phyloP scores from a whole-genome alignment of 768 basidiomycete species.

The Amanita inopinata region DNA sequence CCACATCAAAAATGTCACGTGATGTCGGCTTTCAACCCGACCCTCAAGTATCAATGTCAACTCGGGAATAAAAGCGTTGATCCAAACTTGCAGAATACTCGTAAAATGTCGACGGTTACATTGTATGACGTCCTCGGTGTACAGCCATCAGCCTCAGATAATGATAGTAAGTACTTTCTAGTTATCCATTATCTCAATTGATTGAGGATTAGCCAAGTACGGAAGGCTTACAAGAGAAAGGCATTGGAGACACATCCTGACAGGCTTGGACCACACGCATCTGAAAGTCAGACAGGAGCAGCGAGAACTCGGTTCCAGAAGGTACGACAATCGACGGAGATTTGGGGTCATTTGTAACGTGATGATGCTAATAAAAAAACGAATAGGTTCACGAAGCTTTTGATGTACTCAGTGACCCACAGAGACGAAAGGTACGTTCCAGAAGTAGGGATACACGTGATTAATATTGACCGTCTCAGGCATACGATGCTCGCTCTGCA shows the following conservation, averaged over 20 bases:
- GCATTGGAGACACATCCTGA: slow-evolving; percentile 69
- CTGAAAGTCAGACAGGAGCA: slow-evolving; percentile 37
- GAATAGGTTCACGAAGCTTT: slow-evolving; percentile 55
- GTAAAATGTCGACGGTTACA: slow-evolving; percentile 5
- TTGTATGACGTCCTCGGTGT: slow-evolving; percentile 39
- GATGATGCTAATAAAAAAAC: not conserved
- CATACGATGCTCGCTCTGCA: slow-evolving; percentile 34
- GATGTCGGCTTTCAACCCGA: too few species aligned
- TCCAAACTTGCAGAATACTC: not conserved
- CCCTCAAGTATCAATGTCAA: too few species aligned
- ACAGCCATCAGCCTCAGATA: slow-evolving; percentile 31
- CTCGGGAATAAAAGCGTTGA: not conserved
- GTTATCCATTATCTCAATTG: not conserved
- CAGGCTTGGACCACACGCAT: slow-evolving; percentile 48
- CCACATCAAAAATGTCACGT: too few species aligned
- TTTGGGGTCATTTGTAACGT: not conserved
- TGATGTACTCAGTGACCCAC: slow-evolving; percentile 42
- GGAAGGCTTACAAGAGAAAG: slow-evolving; percentile 56
- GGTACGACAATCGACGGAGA: slow-evolving; percentile 23
- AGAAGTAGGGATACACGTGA: not conserved
- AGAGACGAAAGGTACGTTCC: slow-evolving; percentile 41
- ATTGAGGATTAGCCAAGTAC: slow-evolving; percentile 29
- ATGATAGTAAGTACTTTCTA: slow-evolving; percentile 34
- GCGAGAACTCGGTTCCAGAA: slow-evolving; percentile 53
- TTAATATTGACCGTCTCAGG: slow-evolving; percentile 18